Base-by-base conservation (phyloP, 2,329 filamentous ascomycete species). In the Tolypocladium paradoxum region DNA sequence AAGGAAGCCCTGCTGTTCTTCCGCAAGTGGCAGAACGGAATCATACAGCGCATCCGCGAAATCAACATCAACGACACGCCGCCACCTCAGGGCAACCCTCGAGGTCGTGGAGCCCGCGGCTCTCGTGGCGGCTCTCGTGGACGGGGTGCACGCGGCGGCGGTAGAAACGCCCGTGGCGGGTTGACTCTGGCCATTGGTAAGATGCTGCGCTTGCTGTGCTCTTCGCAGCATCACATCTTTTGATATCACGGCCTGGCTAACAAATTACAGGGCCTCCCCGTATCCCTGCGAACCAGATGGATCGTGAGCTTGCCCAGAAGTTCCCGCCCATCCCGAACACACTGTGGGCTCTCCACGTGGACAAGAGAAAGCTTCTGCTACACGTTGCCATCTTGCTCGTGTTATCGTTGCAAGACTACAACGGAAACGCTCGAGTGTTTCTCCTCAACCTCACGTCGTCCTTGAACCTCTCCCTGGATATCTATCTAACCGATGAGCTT, bases 371-470 rank as follows among this genome's bases (percentile, higher is more conserved):
- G 29, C 72, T 90, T 8, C 75, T 95, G 7, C 70, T 95, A 8
- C 85, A 93, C 60, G 80, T 83, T 0, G 72, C 90, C 40, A 72
- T 95, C 1, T 73, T 95, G 3, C 73, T 93, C 29, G 63, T 91
- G 6, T 71, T 95, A 2, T 90, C 87, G 2, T 71, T 95, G 16
- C 84, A 93, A 62, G 82, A 87, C 57, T 95, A 93, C 67, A 81
- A 77, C 43, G 81, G 87, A 5, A 84, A 88, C 61, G 87, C 88
- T 3, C 81, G 88, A 14, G 75, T 88, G 2, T 72, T 93, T 22
- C 75, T 95, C 51, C 71, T 90, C 18, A 77, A 87, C 58, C 66
- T 92, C 40, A 76, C 86, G 2, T 85, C 84, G 2, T 88, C 86
- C 7, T 72, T 95, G 11, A 76, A 82, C n/a, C 71, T 95, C 29